Evolutionary conservation across 164 flowering plant genomes (phyloP).

Genomic region (Tetracentron sinense): DNA sequence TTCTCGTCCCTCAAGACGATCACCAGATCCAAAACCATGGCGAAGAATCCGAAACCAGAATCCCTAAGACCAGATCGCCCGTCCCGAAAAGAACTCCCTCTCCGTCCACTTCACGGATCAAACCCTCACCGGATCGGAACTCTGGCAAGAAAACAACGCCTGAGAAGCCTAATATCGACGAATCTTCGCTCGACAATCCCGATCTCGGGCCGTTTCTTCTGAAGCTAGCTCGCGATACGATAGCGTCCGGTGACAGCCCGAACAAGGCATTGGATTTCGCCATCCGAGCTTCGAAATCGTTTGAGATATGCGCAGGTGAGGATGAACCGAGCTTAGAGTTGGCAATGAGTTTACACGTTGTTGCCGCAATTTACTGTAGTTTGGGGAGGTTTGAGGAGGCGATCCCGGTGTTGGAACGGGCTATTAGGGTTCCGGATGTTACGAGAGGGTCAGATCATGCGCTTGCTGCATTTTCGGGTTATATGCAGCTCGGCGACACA

Average conservation of each 20-base stretch:
- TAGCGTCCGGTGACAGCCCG: constrained; percentile 91
- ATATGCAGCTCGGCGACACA: constrained; percentile 97
- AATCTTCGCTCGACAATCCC: constrained; percentile 84
- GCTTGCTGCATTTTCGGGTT: constrained; percentile 85
- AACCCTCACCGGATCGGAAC: constrained; percentile 56
- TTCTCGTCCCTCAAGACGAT: constrained; percentile 36
- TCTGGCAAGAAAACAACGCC: constrained; percentile 48
- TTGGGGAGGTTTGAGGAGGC: constrained; percentile 93
- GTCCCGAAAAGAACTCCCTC: constrained; percentile 53
- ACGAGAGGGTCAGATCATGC: constrained; percentile 78
- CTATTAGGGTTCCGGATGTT: constrained; percentile 67
- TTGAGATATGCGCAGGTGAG: constrained; percentile 67
- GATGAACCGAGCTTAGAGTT: constrained; percentile 83
- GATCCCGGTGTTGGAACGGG: constrained; percentile 79
- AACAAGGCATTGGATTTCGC: constrained; percentile 85
- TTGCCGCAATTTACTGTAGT: constrained; percentile 91
- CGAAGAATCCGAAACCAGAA: constrained; percentile 20
- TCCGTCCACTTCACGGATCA: constrained; percentile 64
- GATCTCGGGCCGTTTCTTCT: constrained; percentile 96
- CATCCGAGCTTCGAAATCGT: constrained; percentile 80
- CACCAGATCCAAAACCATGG: constrained; percentile 24
- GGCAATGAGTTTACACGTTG: constrained; percentile 92
- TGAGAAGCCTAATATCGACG: constrained; percentile 32
- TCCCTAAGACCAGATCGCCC: constrained; percentile 40
- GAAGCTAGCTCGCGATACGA: constrained; percentile 85